phyloP scores from a whole-genome alignment of 2,329 filamentous ascomycete species.

The Microsporum ferrugineum region DNA sequence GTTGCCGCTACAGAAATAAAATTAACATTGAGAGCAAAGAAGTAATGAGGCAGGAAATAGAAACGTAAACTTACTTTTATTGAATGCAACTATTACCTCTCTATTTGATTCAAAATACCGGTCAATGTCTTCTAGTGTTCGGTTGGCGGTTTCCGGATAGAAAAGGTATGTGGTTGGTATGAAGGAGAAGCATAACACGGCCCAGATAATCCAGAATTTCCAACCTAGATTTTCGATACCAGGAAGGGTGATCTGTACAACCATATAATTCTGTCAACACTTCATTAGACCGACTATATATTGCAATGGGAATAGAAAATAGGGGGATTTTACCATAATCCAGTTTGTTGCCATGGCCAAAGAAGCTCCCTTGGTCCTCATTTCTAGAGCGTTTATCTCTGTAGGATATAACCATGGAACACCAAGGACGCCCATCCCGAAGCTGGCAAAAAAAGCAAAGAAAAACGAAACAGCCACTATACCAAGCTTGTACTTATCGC shows the following conservation, averaged over 20 bases:
- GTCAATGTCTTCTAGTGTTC: conserved; percentile 29
- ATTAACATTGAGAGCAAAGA: background rate
- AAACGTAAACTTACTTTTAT: conserved; percentile 13
- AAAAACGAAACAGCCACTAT: conserved; percentile 41
- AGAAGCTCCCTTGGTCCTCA: conserved; percentile 14
- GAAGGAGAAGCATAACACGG: conserved; percentile 29
- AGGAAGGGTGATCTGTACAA: conserved; percentile 18
- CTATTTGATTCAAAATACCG: conserved; percentile 26
- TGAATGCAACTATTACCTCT: conserved; percentile 16
- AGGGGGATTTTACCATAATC: conserved; percentile 20
- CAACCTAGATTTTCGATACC: conserved; percentile 19
- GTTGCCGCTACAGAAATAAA: conserved; percentile 12
- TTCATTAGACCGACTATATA: conserved; percentile 27
- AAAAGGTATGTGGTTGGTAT: conserved; percentile 33
- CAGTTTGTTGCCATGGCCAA: conserved; percentile 20
- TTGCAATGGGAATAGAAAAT: conserved; percentile 7
- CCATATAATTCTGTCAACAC: conserved; percentile 21
- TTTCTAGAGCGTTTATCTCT: conserved; percentile 15
- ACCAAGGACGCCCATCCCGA: conserved; percentile 31
- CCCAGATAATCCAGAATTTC: conserved; percentile 32
- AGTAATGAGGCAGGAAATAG: background rate
- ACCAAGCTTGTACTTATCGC: conserved; percentile 34
- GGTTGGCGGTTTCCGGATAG: conserved; percentile 43
- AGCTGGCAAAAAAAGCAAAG: conserved; percentile 31
- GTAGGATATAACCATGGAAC: conserved; percentile 22